Conservation (phyloP, 257 asterid genomes). For the Marsdenia floribunda region DNA sequence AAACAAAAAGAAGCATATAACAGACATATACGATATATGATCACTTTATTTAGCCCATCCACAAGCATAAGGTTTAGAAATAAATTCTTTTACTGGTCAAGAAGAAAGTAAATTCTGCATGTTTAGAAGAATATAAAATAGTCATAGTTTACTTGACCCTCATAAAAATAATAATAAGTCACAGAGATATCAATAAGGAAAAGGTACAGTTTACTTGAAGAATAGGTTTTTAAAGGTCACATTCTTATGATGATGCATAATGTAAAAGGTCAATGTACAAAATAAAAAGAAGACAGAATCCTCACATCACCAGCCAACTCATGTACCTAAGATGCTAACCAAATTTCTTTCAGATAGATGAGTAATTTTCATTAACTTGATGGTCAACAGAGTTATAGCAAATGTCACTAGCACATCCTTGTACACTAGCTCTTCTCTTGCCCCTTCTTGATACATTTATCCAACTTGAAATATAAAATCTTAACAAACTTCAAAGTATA, state of each 20-base stretch:
- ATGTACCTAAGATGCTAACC: background rate
- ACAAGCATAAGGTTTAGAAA: background rate
- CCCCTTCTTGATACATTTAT: background rate
- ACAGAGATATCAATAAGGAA: background rate
- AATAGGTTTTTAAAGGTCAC: background rate
- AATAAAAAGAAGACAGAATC: background rate
- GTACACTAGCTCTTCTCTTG: background rate
- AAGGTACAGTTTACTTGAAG: background rate
- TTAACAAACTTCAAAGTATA: background rate
- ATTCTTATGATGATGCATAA: constrained; percentile 1
- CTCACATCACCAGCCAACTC: background rate
- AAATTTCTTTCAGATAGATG: background rate
- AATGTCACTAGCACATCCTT: background rate
- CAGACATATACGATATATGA: too few species aligned
- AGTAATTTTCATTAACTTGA: background rate
- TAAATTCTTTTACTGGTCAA: background rate
- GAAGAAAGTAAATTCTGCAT: background rate
- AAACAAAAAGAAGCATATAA: too few species aligned
- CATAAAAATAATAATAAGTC: background rate
- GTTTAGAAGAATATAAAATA: background rate
- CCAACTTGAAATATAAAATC: background rate
- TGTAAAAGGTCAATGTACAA: background rate
- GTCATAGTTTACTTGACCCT: background rate
- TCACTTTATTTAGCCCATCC: background rate
- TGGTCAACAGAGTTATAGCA: background rate